These are phyloP conservation scores for Cyclotella cryptica DNA, from an alignment of 108 stramenopile genomes.

Conservation along the genomic window DNA sequence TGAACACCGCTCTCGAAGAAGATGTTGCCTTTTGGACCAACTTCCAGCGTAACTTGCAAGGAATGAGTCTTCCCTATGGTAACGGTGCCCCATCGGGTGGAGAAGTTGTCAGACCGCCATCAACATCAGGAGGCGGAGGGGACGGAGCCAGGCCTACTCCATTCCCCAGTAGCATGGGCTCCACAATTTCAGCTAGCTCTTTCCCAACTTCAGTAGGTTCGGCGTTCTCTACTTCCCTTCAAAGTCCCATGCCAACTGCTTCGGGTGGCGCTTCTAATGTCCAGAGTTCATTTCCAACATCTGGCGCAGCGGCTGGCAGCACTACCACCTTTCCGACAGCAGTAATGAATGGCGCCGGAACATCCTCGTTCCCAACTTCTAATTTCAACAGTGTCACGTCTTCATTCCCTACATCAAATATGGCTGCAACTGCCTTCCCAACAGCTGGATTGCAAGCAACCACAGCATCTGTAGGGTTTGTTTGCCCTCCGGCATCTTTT, in stretches of 20 bases:
- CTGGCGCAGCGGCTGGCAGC: not conserved
- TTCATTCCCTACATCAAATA: not conserved
- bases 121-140: not conserved
- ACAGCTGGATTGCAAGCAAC: not conserved
- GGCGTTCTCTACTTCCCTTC: too few relatives aligned
- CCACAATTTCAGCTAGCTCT: not conserved
- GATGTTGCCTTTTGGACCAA: constrained; percentile 34
- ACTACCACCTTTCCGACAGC: not conserved
- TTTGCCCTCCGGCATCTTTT: constrained; percentile 17
- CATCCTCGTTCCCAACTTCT: not conserved
- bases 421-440: not conserved
- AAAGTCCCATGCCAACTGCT: too few relatives aligned
- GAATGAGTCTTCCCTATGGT: constrained; percentile 21
- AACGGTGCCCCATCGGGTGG: not conserved
- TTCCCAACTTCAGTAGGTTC: too few relatives aligned
- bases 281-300: not conserved
- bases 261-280: not conserved
- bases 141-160: not conserved
- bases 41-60: constrained; percentile 11
- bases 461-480: not conserved
- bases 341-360: not conserved
- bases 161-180: not conserved
- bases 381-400: not conserved
- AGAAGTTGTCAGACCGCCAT: not conserved
- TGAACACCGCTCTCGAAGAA: not conserved